Evolutionary conservation across 139 green algal species (phyloP).

Genomic region (Raphidocelis subcapitata): DNA sequence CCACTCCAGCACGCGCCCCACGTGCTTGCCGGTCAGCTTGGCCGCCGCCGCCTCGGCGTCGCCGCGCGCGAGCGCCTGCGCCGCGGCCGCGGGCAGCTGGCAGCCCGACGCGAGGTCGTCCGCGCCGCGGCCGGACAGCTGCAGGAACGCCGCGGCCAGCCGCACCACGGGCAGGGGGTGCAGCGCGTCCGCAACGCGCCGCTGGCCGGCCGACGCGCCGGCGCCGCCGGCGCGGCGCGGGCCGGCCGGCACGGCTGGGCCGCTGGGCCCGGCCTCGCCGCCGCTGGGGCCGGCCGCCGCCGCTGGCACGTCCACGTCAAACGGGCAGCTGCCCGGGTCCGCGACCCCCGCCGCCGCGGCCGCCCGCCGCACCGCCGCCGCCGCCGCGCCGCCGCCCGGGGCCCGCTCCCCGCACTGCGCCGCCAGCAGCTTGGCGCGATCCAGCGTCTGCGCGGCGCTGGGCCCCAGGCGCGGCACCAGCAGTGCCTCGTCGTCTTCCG

Average conservation of each 20-base stretch:
- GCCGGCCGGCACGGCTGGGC: constrained; percentile 12
- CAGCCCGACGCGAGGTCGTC: too few relatives aligned
- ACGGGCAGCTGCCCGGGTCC: neutral
- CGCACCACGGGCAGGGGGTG: constrained; percentile 14
- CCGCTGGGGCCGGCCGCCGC: neutral
- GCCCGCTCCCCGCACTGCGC: neutral
- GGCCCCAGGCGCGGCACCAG: constrained; percentile 49
- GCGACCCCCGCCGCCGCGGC: neutral
- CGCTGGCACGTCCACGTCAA: too few relatives aligned
- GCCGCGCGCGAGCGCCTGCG: too few relatives aligned
- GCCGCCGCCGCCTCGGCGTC: too few relatives aligned
- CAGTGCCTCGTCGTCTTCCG: constrained; percentile 55
- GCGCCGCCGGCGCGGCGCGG: neutral
- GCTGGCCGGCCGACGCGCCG: neutral
- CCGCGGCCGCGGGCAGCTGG: too few relatives aligned
- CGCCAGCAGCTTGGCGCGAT: neutral
- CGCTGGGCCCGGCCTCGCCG: neutral
- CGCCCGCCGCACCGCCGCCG: neutral
- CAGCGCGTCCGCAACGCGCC: neutral
- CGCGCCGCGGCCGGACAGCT: neutral
- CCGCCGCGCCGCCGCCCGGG: neutral
- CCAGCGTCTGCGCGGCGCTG: neutral
- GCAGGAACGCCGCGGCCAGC: constrained; percentile 5
- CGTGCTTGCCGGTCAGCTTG: too few relatives aligned
- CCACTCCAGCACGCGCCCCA: too few relatives aligned